phyloP scores from a whole-genome alignment of 345 rosid genomes.

The Schrenkiella parvula region DNA sequence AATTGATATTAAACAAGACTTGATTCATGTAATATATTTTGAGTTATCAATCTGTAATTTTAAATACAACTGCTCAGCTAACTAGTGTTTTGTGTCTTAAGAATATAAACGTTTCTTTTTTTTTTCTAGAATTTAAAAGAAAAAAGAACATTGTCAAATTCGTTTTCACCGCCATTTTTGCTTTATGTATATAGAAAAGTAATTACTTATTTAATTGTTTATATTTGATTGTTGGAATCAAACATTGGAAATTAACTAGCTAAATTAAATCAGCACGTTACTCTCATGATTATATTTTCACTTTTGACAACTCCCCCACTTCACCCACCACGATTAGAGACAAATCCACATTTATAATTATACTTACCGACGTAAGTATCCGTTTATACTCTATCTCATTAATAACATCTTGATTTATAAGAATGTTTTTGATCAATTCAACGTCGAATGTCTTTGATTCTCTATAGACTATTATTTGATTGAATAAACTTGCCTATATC shows the following conservation, averaged over 20 bases:
- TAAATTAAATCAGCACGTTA: conserved; percentile 32
- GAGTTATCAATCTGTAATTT: background rate
- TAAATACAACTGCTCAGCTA: background rate
- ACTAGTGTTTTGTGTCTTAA: background rate
- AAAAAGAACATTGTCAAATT: conserved; percentile 5
- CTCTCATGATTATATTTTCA: conserved; percentile 36
- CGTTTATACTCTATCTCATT: background rate
- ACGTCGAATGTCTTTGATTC: background rate
- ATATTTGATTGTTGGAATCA: conserved; percentile 14
- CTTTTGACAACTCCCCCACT: conserved; percentile 34
- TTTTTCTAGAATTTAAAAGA: background rate
- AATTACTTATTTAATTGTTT: conserved; percentile 1
- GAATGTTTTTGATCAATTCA: background rate
- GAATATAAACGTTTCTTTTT: background rate
- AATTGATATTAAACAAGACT: background rate
- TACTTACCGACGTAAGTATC: conserved; percentile 22
- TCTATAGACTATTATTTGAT: background rate
- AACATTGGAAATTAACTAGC: conserved; percentile 24
- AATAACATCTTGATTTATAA: background rate
- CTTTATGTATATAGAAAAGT: background rate
- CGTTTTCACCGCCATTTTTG: conserved; percentile 11
- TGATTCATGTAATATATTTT: background rate
- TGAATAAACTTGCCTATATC: background rate
- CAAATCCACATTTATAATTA: background rate
- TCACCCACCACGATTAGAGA: conserved; percentile 29